Base-by-base conservation (phyloP, 208 protist species). In the Wallacemonas collosoma region DNA sequence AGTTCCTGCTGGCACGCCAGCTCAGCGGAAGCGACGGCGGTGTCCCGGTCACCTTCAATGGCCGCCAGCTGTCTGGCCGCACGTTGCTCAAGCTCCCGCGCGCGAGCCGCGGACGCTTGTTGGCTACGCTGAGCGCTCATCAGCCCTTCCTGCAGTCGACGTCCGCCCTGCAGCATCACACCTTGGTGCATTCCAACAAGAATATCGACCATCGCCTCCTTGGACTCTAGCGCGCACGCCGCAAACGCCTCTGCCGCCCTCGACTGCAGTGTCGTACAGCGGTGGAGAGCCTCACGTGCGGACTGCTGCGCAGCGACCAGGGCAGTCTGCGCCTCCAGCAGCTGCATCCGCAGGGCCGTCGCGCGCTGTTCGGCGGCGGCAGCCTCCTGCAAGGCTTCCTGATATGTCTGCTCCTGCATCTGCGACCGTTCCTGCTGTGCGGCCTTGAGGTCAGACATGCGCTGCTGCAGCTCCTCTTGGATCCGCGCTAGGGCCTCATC, bases 351-450 rank as follows among this genome's bases (percentile, higher is more conserved):
- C 71, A 77, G 63, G 15, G 67, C 55, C 8, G 36, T 17, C 39
- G 71, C 50, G 38, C 64, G 47, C 70, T 76, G 44, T 73, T 81
- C 75, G 7, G 77, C 68, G 26, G 72, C 75, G 45, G 70, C 39
- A 4, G 64, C 75, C 39, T 81, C 72, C 51, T 77, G 47, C 43
- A 70, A 60, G 7, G 80, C 75, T 6, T 72, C 68, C 26, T 71
- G 56, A n/a, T 77, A 68, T 1, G 72, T 60, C 62, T 79, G 74
- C 60, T 85, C 75, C 38, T 80, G 80, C 38, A 80, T 48, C 45
- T 80, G 56, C 39, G 80, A 70, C n/a, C 82, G 50, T 54, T 64
- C 68, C 41, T 83, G 76, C 63, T 79, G 80, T 12, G 56, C 70
- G 44, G 54, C 6, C 73, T 80, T 79, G 50, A 73, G 51, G 36